Evolutionary conservation across 352 stramenopile species (phyloP), one percentile per base, ranked within the genome.

Genomic region (Globisporangium camurandrum): DNA sequence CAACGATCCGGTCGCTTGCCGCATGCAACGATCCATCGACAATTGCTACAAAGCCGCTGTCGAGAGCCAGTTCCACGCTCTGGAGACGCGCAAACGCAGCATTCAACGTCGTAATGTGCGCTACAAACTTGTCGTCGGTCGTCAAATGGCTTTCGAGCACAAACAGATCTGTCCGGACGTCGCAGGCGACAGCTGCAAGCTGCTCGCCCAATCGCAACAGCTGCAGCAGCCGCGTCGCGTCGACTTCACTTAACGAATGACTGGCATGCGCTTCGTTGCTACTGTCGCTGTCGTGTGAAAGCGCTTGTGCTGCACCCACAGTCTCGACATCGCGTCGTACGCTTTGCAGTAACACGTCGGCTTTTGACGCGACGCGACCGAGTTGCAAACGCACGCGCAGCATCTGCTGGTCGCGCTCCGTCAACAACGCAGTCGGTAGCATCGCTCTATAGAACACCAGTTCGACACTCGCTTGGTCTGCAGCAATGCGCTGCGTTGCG

Each of bases 71-170:
- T 39, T 92, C 81, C 17, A 92, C n/a, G n/a, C n/a, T n/a, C n/a
- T n/a, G 60, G 2, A 65, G 48, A 2, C 54, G 49, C 0, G 69
- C 67, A 22, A 71, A 62, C 17, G 58, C 65, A 2, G 61, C 68
- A 33, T 89, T 74, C 0, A 89, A 59, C 16, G 66, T 66, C 16
- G 59, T 52, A 27, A 67, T 71, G 4, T 61, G 59, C 16, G 78
- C 43, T 9, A 52, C 55, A 58, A 73, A 86, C 43, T 86, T 72
- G 8, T 90, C 73, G 34, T 82, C 60, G 0, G 75, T 90, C 24
- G 75, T 87, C 34, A 85, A 45, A 47, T 87, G 69, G 38, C 74
- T 86, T 38, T 90, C 78, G 4, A 90, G 64, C 54, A 87, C 69
- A 49, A 86, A 90, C 7, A 84, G 46, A 46, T 90, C 75, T 46